Base-by-base conservation (phyloP, 2,329 filamentous ascomycete genomes). In the Colletotrichum orbiculare region DNA sequence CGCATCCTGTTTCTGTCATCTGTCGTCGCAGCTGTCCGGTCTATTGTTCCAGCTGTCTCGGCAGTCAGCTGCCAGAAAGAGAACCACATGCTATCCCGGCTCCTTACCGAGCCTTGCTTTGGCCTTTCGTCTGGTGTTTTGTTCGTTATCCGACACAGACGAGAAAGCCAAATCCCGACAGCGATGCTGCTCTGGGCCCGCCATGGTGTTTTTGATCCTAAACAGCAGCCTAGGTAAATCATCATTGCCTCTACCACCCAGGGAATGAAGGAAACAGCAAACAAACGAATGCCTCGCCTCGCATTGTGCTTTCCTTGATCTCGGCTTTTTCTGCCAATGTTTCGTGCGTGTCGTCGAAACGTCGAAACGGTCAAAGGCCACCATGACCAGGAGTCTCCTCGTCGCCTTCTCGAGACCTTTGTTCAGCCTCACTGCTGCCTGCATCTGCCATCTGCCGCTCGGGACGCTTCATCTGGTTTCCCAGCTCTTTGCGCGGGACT, bases 261-360 rank as follows among this genome's bases (percentile, higher is more conserved):
- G 4, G 25, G 25, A 25, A 5, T 25, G 25, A 25, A 25, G 25
- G 4, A 25, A 25, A 25, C 52, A 37, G 15, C 45, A 34, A 41
- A 48, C 34, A 60, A 39, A 42, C 34, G 45, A 41, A 57, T 17
- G 41, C 34, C 11, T 48, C 25, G 25, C 25, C 25, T 25, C 25
- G 25, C 25, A 25, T 25, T 25, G 25, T 25, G 25, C 10, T 17
- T 53, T 45, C 38, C 35, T 47, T 52, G 50, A 35, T 46, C 46
- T 64, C 52, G 49, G 50, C 34, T 61, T 60, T 60, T 49, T 60
- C 52, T 61, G 57, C 49, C 57, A 39, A 55, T 39, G 50, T 65
- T 65, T 52, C 50, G 57, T 61, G 57, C 62, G 50, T 49, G 45
- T 61, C 39, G 62, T 65, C 57, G 62, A 65, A 61, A 65, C 61